Evolutionary conservation across 305 asterid genomes (phyloP).

Genomic region (Striga hermonthica): DNA sequence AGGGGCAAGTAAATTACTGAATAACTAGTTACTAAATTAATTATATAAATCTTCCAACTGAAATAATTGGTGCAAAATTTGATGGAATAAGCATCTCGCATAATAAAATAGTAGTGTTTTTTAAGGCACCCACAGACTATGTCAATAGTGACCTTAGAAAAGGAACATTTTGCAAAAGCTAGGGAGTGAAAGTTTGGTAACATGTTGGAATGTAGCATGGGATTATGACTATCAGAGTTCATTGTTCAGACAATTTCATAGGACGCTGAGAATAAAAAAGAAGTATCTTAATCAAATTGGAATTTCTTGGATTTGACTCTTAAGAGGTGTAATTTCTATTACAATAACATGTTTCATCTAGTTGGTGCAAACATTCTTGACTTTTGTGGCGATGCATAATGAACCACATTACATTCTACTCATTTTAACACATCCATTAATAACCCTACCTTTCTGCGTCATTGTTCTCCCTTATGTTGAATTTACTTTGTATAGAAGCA

Average conservation of each 20-base stretch:
- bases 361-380: too few species aligned
- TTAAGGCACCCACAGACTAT: too few species aligned
- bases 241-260: not conserved
- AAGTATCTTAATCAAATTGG: too few species aligned
- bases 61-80: not conserved
- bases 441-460: not conserved
- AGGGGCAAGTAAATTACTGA: not conserved
- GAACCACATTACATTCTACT: too few species aligned
- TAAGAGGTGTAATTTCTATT: not conserved
- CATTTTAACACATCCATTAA: too few species aligned
- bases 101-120: slow-evolving; percentile 12
- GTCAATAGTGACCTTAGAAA: slow-evolving; percentile 7
- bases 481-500: not conserved
- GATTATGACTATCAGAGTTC: not conserved
- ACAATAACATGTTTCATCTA: not conserved
- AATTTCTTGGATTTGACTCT: too few species aligned
- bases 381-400: too few species aligned
- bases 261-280: too few species aligned
- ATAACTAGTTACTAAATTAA: not conserved
- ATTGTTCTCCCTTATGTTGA: not conserved
- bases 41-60: not conserved
- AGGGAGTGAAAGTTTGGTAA: not conserved
- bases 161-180: not conserved
- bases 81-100: slow-evolving; percentile 19
- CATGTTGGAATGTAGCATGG: not conserved